phyloP scores from a whole-genome alignment of 2,329 filamentous ascomycete species.

The Fusarium sp. region DNA sequence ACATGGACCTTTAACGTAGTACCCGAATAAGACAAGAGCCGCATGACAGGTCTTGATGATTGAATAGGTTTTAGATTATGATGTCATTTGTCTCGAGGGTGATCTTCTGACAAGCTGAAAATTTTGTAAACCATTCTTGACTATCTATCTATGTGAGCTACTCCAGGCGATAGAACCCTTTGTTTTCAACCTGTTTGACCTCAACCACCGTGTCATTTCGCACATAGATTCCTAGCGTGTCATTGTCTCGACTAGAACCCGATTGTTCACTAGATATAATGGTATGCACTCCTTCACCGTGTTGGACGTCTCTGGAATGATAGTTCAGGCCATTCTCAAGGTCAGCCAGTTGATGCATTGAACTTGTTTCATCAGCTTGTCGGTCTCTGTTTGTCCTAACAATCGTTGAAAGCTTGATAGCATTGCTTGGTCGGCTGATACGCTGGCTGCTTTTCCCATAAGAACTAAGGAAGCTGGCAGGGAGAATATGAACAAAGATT shows the following conservation, averaged over 20 bases:
- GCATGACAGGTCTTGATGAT: background rate
- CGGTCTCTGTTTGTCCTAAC: conserved; percentile 11
- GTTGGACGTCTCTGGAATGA: background rate
- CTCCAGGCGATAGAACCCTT: background rate
- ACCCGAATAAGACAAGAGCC: background rate
- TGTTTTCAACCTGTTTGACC: background rate
- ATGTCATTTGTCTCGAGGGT: background rate
- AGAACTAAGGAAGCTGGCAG: conserved; percentile 30
- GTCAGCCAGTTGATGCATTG: conserved; percentile 32
- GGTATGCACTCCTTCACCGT: conserved; percentile 14
- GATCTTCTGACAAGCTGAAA: too few species aligned
- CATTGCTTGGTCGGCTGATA: conserved; percentile 30
- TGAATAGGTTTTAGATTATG: background rate
- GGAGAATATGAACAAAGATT: conserved; percentile 33
- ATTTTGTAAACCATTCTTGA: too few species aligned
- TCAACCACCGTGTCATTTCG: conserved; percentile 32
- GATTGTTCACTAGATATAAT: conserved; percentile 23
- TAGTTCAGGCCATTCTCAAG: conserved; percentile 10
- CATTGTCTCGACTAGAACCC: background rate
- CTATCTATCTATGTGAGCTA: background rate
- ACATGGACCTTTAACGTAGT: background rate
- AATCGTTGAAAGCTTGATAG: conserved; percentile 26
- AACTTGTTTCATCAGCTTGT: conserved; percentile 32
- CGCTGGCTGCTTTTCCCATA: conserved; percentile 29
- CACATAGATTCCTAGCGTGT: conserved; percentile 13